A percentile compares a stretch with the other conserved stretches of the same genome.
Evolutionary conservation across 345 rosid genomes (phyloP).

Genomic region (Acer campestre): DNA sequence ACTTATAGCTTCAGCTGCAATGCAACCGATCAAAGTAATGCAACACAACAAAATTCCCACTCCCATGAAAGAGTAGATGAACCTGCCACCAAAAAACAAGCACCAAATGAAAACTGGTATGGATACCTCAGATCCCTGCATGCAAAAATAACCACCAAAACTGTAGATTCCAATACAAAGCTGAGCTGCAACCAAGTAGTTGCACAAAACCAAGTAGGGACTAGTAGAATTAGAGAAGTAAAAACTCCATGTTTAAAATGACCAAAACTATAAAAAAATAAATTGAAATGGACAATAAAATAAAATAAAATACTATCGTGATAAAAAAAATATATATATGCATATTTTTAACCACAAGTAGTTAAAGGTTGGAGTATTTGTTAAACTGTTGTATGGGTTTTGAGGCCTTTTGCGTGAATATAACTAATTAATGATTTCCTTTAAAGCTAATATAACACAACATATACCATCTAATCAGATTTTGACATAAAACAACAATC

Average conservation of each 20-base stretch:
- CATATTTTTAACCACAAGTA: neutral
- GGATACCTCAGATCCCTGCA: neutral
- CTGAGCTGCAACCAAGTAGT: neutral
- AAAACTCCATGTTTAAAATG: neutral
- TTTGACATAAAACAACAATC: neutral
- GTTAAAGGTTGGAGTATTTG: neutral
- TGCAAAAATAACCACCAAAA: neutral
- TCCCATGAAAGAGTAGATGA: slow-evolving; percentile 91
- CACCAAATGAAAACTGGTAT: slow-evolving; percentile 18
- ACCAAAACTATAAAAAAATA: neutral
- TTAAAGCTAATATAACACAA: neutral
- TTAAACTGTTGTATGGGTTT: neutral
- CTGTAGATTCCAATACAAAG: slow-evolving; percentile 7
- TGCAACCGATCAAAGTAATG: slow-evolving; percentile 75
- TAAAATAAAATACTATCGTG: neutral
- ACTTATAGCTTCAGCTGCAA: slow-evolving; percentile 83
- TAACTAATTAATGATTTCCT: neutral
- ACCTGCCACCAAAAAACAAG: slow-evolving; percentile 60
- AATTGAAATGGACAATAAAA: neutral
- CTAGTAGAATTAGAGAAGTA: neutral
- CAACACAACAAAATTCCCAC: slow-evolving; percentile 76
- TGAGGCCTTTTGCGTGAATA: neutral
- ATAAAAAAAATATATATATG: neutral
- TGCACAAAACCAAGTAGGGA: neutral
- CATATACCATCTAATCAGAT: neutral